Evolutionary conservation across 2,329 filamentous ascomycete genomes (phyloP).

Genomic region (Alternaria rosae): DNA sequence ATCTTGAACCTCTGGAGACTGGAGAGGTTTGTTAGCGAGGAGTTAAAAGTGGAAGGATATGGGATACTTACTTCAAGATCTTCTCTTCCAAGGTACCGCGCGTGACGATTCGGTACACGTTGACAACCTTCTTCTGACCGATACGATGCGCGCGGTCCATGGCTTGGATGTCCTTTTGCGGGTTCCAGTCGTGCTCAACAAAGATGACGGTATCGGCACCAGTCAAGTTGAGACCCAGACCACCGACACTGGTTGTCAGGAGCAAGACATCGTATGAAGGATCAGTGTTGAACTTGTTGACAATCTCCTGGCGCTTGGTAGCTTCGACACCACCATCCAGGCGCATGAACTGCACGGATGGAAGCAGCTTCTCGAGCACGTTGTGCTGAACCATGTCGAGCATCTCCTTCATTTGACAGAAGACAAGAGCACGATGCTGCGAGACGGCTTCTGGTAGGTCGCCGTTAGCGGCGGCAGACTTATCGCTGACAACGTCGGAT

Average conservation of each 20-base stretch:
- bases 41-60: neutral
- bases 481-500: slow-evolving; percentile 48
- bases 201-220: slow-evolving; percentile 99
- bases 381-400: slow-evolving; percentile 97
- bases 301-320: slow-evolving; percentile 92
- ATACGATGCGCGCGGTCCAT: slow-evolving; percentile 99
- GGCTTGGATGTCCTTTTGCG: slow-evolving; percentile 96
- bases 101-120: slow-evolving; percentile 96
- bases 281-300: slow-evolving; percentile 98
- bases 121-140: slow-evolving; percentile 99
- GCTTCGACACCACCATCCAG: slow-evolving; percentile 93
- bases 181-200: slow-evolving; percentile 99
- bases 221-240: slow-evolving; percentile 91
- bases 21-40: slow-evolving; percentile 17
- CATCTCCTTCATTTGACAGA: slow-evolving; percentile 99
- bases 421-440: slow-evolving; percentile 92
- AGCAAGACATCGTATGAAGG: slow-evolving; percentile 95
- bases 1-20: slow-evolving; percentile 99
- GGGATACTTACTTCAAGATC: slow-evolving; percentile 75
- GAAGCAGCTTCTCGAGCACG: slow-evolving; percentile 88
- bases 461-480: slow-evolving; percentile 57
- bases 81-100: slow-evolving; percentile 97
- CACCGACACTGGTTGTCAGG: slow-evolving; percentile 93
- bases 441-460: slow-evolving; percentile 83
- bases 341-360: slow-evolving; percentile 90